Evolutionary conservation across 495 filamentous ascomycete genomes (phyloP), one percentile per base, ranked within the genome.

Genomic region (Amorphotheca resinae): DNA sequence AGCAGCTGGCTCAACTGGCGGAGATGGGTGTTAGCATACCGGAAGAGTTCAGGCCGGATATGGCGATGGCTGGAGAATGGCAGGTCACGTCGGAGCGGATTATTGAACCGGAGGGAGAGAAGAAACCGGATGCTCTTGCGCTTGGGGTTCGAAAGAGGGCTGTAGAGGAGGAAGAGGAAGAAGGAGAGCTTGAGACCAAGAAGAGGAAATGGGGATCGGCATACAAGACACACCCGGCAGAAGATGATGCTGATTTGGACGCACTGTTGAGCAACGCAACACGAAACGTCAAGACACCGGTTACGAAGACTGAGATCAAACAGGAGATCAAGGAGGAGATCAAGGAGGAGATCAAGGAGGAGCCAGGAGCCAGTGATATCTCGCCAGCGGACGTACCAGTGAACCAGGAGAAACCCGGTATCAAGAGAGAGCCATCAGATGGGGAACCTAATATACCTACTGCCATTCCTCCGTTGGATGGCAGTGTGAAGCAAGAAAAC

Each of bases 11-110:
- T 42, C 86, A 95, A 62, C 66, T 99, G 2, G 85, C 79, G 3
- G 84, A 80, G 38, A 74, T 99, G 70, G 91, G 91, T 0, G 76
- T 99, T 33, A 73, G 74, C 14, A 74, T 96, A 25, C 91, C 91
- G 9, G 78, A 87, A 22, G 80, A 89, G 52, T 77, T 78, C 50
- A 67, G 86, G 39, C 61, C 67, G 5, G 81, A 87, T 42, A 78
- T 95, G 76, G 87, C 87, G 3, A 71, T 95, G 66, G 79, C 79
- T n/a, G 86, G 91, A 16, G 82, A 91, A 34, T 99, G 91, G 91
- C 72, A 83, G 53, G 80, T 79, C 5, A 73, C 83, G 1, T 70
- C 73, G 2, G 74, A 79, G 55, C 65, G 51, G 34, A 54, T 69
- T 16, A 58, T 79, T 21, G 54, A 60, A 31, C 46, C 55, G 4